Percentiles rank a stretch among this genome's conserved stretches.
Conservation (phyloP, 371 early-diverging fungal genomes). For the Lichtheimia corymbifera region DNA sequence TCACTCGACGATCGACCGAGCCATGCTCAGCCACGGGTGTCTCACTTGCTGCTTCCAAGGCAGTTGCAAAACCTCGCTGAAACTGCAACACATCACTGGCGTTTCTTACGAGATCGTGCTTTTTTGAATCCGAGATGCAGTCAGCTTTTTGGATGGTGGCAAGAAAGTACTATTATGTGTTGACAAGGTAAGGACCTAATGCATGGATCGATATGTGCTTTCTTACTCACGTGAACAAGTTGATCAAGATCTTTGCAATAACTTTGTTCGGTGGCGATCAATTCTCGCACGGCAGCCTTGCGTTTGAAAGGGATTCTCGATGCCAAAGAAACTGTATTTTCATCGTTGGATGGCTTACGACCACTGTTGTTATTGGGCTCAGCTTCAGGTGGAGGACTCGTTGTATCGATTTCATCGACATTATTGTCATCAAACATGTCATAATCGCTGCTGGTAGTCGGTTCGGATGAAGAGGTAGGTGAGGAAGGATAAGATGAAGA, state of each 20-base stretch:
- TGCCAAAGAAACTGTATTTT: neutral
- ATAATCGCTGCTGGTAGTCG: no score
- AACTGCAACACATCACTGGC: conserved; percentile 24
- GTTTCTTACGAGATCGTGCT: conserved; percentile 31
- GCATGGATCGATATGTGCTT: neutral
- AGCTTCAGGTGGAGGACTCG: no score
- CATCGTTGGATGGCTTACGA: no score
- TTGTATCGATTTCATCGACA: no score
- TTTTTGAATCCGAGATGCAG: conserved; percentile 18
- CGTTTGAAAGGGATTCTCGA: neutral
- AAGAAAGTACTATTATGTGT: conserved; percentile 26
- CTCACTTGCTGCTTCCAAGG: conserved; percentile 5
- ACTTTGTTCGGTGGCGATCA: conserved; percentile 39
- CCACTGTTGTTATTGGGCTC: no score
- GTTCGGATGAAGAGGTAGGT: no score
- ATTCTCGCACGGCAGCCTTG: conserved; percentile 26
- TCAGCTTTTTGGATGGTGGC: conserved; percentile 21
- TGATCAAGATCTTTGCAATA: conserved; percentile 35
- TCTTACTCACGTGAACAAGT: conserved; percentile 35
- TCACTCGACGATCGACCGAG: conserved; percentile 5
- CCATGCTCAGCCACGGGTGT: neutral
- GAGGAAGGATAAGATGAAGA: neutral
- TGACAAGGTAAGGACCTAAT: neutral
- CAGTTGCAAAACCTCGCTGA: conserved; percentile 23
- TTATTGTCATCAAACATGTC: no score